Conservation (phyloP, 129 eudicot species). For the Escallonia rubra region DNA sequence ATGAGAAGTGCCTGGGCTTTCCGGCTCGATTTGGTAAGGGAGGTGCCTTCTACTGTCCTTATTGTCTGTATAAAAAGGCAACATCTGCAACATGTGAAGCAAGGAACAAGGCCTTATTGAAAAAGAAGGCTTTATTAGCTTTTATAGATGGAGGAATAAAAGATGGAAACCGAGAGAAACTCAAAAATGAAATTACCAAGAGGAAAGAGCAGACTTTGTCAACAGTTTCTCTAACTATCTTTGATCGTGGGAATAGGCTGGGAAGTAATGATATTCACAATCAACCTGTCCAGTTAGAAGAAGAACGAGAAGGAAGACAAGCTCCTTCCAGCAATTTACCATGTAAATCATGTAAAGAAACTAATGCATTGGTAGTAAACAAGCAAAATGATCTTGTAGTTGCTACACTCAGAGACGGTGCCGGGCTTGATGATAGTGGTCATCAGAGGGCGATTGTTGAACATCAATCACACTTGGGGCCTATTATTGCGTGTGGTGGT, state of each 20-base stretch:
- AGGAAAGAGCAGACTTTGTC: constrained; percentile 13
- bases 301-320: constrained; percentile 6
- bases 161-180: constrained; percentile 11
- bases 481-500: too few relatives aligned
- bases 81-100: constrained; percentile 18
- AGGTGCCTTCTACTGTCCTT: constrained; percentile 62
- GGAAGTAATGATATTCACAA: constrained; percentile 10
- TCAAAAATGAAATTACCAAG: constrained; percentile 3
- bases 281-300: constrained; percentile 11
- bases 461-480: too few relatives aligned
- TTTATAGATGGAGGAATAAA: constrained; percentile 30
- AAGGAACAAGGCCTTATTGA: constrained; percentile 31
- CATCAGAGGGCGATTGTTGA: constrained; percentile 18
- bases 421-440: neutral
- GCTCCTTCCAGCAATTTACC: constrained; percentile 2
- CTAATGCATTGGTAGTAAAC: neutral
- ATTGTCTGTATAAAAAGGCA: constrained; percentile 42
- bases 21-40: constrained; percentile 33
- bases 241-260: neutral
- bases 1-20: constrained; percentile 58
- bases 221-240: constrained; percentile 1
- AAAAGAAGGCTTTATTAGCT: constrained; percentile 36
- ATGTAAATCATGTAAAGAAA: constrained; percentile 6
- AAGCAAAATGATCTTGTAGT: constrained; percentile 6
- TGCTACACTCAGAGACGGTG: constrained; percentile 2